phyloP scores from a whole-genome alignment of 2,329 filamentous ascomycete genomes.

The Arthrinium phaeospermum region DNA sequence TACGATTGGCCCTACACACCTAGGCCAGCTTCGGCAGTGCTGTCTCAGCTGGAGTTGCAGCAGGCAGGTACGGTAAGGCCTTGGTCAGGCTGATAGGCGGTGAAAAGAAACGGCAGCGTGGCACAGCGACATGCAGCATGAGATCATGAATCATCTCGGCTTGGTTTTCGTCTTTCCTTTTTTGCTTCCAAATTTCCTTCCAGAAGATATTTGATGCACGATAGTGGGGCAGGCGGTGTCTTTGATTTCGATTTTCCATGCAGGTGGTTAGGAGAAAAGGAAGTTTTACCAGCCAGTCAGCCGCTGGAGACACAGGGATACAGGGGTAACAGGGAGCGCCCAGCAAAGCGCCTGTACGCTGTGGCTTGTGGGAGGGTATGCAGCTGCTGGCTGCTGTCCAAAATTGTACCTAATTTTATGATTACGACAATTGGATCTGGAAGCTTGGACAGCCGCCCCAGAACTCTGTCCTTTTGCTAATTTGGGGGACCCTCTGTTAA shows the following conservation, averaged over 20 bases:
- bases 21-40: not conserved
- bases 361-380: not conserved
- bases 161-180: not conserved
- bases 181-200: not conserved
- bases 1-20: not conserved
- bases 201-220: slow-evolving; percentile 2
- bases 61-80: not conserved
- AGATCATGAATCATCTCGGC: slow-evolving; percentile 5
- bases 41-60: slow-evolving; percentile 8
- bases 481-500: not conserved
- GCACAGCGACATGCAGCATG: not conserved
- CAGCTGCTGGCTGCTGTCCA: not conserved
- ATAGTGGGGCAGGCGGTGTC: not conserved
- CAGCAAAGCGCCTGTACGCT: too few relatives aligned
- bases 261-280: slow-evolving; percentile 15
- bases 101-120: not conserved
- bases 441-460: not conserved
- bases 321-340: not conserved
- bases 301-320: not conserved
- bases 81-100: not conserved
- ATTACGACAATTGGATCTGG: slow-evolving; percentile 2
- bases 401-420: not conserved
- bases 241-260: slow-evolving; percentile 8
- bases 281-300: slow-evolving; percentile 12
- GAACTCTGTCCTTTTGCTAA: slow-evolving; percentile 12